Percentiles rank a stretch among this genome's conserved stretches.
Conservation (phyloP, 2,329 filamentous ascomycete genomes). For the Colletotrichum musae region DNA sequence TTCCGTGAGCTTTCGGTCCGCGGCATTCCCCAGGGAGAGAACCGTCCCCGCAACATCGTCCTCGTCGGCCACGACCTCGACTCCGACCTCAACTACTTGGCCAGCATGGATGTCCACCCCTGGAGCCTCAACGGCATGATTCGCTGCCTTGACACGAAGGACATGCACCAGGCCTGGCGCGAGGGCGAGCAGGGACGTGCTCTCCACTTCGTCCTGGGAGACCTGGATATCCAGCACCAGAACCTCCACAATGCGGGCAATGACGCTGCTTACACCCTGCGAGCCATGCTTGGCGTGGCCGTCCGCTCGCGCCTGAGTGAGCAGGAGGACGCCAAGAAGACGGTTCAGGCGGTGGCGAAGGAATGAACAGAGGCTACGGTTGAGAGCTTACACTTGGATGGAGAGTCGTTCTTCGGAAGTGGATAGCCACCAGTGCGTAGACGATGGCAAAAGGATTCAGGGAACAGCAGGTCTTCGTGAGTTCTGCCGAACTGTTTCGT, state of each 20-base stretch:
- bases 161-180: constrained; percentile 76
- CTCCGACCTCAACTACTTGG: constrained; percentile 70
- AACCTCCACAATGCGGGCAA: constrained; percentile 43
- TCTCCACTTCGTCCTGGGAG: constrained; percentile 72
- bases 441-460: too few species aligned
- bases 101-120: constrained; percentile 71
- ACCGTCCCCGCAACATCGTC: constrained; percentile 66
- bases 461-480: too few species aligned
- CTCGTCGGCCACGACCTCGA: constrained; percentile 81
- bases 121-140: constrained; percentile 66
- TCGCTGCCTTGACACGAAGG: constrained; percentile 80
- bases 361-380: not conserved
- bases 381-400: not conserved
- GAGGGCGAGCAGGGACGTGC: constrained; percentile 66
- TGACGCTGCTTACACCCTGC: constrained; percentile 42
- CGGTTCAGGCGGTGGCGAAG: not conserved
- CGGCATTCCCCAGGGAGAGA: constrained; percentile 11
- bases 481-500: too few species aligned
- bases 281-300: constrained; percentile 45
- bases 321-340: not conserved
- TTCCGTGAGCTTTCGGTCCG: constrained; percentile 48
- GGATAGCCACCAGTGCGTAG: too few species aligned
- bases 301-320: constrained; percentile 35
- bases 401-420: too few species aligned
- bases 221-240: constrained; percentile 28